These are phyloP conservation scores for Tricladium varicosporioides DNA, from an alignment of 2,329 filamentous ascomycete genomes.

Conservation along the genomic window DNA sequence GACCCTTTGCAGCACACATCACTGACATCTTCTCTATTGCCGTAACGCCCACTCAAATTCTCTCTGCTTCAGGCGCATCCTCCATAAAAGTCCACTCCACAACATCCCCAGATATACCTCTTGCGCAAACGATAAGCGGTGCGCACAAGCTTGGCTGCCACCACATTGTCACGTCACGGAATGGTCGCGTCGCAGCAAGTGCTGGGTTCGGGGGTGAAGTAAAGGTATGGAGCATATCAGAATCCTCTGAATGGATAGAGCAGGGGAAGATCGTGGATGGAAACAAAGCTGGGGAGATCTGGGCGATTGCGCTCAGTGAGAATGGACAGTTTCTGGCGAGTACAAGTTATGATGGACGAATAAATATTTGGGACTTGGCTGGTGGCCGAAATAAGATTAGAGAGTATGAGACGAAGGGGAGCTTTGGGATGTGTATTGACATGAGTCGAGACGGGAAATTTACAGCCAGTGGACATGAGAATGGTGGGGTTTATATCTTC, in stretches of 20 bases:
- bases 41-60: constrained; percentile 67
- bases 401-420: constrained; percentile 88
- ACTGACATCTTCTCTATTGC: constrained; percentile 84
- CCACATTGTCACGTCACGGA: constrained; percentile 71
- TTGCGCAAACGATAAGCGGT: constrained; percentile 74
- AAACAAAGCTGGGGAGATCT: constrained; percentile 69
- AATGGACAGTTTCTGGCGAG: constrained; percentile 83
- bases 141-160: constrained; percentile 90
- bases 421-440: constrained; percentile 87
- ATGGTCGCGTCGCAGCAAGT: constrained; percentile 73
- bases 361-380: constrained; percentile 80
- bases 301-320: constrained; percentile 83
- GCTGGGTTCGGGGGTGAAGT: constrained; percentile 88
- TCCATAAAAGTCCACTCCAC: constrained; percentile 79
- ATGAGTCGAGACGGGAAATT: constrained; percentile 76
- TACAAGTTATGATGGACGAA: constrained; percentile 81
- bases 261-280: constrained; percentile 48
- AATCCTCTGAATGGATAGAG: constrained; percentile 52
- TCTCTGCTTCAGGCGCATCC: constrained; percentile 84
- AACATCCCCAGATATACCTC: constrained; percentile 66
- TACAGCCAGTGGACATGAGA: constrained; percentile 91
- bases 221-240: constrained; percentile 73
- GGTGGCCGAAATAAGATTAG: constrained; percentile 62
- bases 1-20: constrained; percentile 61
- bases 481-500: constrained; percentile 89